A percentile compares a stretch with the other conserved stretches of the same genome.
These are phyloP conservation scores for Daldinia childiae DNA, from an alignment of 495 filamentous ascomycete genomes.

Conservation along the genomic window DNA sequence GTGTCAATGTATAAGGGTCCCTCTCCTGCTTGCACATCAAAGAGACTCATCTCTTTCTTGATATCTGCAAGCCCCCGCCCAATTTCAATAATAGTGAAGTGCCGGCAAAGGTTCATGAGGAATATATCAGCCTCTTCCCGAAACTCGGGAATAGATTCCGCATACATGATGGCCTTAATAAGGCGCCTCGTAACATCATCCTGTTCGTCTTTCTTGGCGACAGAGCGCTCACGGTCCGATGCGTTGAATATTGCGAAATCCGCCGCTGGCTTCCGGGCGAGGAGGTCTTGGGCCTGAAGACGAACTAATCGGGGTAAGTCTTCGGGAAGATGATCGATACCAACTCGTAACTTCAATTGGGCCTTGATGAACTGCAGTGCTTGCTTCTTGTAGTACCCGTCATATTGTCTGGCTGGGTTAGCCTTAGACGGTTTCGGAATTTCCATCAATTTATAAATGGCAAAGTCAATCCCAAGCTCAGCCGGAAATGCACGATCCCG, in stretches of 20 bases:
- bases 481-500: slow-evolving; percentile 88
- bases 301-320: slow-evolving; percentile 86
- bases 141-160: slow-evolving; percentile 82
- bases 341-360: slow-evolving; percentile 89
- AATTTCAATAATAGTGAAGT: slow-evolving; percentile 92
- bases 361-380: slow-evolving; percentile 85
- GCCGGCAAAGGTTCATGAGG: slow-evolving; percentile 80
- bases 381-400: slow-evolving; percentile 91
- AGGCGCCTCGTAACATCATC: slow-evolving; percentile 83
- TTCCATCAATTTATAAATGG: slow-evolving; percentile 86
- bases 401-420: slow-evolving; percentile 70
- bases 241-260: slow-evolving; percentile 70
- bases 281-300: slow-evolving; percentile 86
- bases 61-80: slow-evolving; percentile 79
- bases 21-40: slow-evolving; percentile 85
- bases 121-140: slow-evolving; percentile 75
- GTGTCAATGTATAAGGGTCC: slow-evolving; percentile 86
- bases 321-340: slow-evolving; percentile 86
- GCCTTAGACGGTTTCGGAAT: slow-evolving; percentile 65
- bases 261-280: slow-evolving; percentile 70
- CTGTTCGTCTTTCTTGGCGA: slow-evolving; percentile 84
- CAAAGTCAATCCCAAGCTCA: slow-evolving; percentile 84
- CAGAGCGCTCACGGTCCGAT: slow-evolving; percentile 81
- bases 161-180: slow-evolving; percentile 87
- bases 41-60: slow-evolving; percentile 75